A percentile compares a stretch with the other conserved stretches of the same genome.
phyloP scores from a whole-genome alignment of 805 yeast genomes.

The Metschnikowia lachancei region DNA sequence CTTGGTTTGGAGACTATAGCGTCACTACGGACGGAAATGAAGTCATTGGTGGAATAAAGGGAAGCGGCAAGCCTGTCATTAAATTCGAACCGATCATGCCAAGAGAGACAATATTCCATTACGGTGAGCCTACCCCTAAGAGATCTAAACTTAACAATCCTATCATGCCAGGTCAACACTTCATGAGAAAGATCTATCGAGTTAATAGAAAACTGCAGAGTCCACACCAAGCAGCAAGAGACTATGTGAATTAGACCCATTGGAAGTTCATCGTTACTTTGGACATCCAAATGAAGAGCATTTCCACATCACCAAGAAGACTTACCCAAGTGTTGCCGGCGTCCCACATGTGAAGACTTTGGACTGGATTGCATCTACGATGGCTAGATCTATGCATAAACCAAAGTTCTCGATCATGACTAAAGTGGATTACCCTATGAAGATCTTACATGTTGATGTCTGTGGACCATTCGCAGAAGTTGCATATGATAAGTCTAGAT shows the following conservation, averaged over 20 bases:
- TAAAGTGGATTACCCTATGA: neutral
- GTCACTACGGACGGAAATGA: neutral
- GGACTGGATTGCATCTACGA: neutral
- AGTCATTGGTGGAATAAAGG: neutral
- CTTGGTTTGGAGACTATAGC: neutral
- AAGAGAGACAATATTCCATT: neutral
- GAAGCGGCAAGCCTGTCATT: neutral
- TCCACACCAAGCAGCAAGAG: neutral
- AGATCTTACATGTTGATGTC: neutral
- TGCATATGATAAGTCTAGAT: neutral
- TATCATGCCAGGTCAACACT: neutral
- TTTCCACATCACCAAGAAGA: neutral
- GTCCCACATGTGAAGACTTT: neutral
- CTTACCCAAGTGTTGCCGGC: too few relatives aligned
- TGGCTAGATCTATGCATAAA: neutral
- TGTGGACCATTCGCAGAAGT: neutral
- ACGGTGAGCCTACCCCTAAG: neutral
- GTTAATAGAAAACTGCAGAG: neutral
- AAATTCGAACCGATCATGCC: neutral
- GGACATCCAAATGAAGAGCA: neutral
- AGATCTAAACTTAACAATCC: neutral
- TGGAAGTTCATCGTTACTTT: neutral
- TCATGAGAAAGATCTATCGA: neutral
- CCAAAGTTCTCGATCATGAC: neutral
- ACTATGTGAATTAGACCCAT: neutral